Base-by-base conservation (phyloP, 2,329 filamentous ascomycete species). In the Fusarium udum region DNA sequence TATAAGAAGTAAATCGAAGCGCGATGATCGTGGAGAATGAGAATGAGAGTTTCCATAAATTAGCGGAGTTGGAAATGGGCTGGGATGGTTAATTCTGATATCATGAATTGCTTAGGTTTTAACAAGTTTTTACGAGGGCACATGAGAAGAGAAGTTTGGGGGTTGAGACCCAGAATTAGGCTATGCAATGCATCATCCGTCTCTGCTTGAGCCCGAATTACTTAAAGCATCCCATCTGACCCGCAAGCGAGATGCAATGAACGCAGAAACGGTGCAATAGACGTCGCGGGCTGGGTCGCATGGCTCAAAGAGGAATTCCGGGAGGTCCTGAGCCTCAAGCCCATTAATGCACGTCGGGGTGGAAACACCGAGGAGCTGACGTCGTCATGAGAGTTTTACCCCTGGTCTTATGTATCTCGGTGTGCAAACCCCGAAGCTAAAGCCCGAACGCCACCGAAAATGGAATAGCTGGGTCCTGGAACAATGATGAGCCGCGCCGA, bases 261-360 rank as follows among this genome's bases (percentile, higher is more conserved):
- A 16, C 7, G 45, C 28, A 48, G 4, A 26, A 62, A 22, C 65
- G 28, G 59, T 65, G 49, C 67, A 69, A 69, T 69, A 55, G 58
- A 69, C 42, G 46, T 69, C 34, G 48, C 40, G 51, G 34, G 64
- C 28, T 53, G 65, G 14, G 28, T 37, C 67, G 37, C 37, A 65
- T 64, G 65, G 24, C 65, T 67, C 48, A 42, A 68, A 67, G 22
- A 61, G 63, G 64, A 52, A 67, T 61, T 39, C 65, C 65, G 63
- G 55, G n/a, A 67, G 59, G 59, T 60, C 67, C 67, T 69, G 65
- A 69, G 67, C 59, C 67, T 69, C 67, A 65, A 39, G 40, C n/a
- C 42, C 32, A 34, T 31, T 45, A 31, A 70, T 70, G 67, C 59
- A 45, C 2, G 7, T 70, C 66, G 65, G 67, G 59, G 0, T 3